phyloP scores from a whole-genome alignment of 345 rosid genomes.

The Moringa oleifera region DNA sequence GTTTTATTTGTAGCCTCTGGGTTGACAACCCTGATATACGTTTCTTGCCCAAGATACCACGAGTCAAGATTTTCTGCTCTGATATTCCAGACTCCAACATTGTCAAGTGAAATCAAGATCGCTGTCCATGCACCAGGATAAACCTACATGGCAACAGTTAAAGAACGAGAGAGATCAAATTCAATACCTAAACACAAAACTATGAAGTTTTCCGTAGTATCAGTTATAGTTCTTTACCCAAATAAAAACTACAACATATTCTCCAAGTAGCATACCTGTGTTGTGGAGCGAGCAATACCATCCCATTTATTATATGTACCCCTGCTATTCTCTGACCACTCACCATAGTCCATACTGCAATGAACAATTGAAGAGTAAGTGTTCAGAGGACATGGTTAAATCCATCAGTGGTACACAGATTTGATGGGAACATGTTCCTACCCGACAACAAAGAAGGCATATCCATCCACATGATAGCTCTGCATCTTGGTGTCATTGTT shows the following conservation, averaged over 20 bases:
- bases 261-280: constrained; percentile 47
- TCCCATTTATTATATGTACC: constrained; percentile 99
- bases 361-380: constrained; percentile 5
- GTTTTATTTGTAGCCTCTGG: constrained; percentile 93
- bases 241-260: not conserved
- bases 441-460: constrained; percentile 94
- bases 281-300: constrained; percentile 85
- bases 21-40: constrained; percentile 81
- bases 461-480: constrained; percentile 90
- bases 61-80: constrained; percentile 96
- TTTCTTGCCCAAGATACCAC: constrained; percentile 99
- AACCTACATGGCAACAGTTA: constrained; percentile 37
- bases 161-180: no score
- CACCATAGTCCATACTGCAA: constrained; percentile 95
- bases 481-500: constrained; percentile 95
- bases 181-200: not conserved
- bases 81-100: constrained; percentile 95
- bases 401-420: not conserved
- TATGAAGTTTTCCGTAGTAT: no score
- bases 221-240: no score
- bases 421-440: constrained; percentile 24
- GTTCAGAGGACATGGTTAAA: constrained; percentile 3
- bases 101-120: constrained; percentile 85
- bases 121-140: constrained; percentile 99
- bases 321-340: constrained; percentile 94